Conservation (phyloP, 176 grass and related monocot genomes). For the Aegilops speltoides region DNA sequence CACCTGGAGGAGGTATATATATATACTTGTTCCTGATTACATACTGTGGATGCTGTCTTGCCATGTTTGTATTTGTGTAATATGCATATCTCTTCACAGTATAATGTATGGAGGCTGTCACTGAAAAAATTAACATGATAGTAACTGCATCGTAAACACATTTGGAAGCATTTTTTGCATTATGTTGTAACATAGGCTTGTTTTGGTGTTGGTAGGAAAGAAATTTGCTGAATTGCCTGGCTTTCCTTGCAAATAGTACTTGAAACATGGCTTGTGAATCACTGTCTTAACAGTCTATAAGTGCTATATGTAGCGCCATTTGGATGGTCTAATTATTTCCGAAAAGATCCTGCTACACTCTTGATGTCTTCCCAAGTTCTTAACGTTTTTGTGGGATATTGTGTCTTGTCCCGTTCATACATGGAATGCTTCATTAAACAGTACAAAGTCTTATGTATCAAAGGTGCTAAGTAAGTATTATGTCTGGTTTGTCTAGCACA, state of each 20-base stretch:
- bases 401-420: background rate
- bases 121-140: background rate
- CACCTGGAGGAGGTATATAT: conserved; percentile 65
- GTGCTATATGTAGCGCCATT: background rate
- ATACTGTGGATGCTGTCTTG: background rate
- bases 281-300: background rate
- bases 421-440: conserved; percentile 8
- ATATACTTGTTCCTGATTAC: conserved; percentile 28
- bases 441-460: background rate
- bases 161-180: background rate
- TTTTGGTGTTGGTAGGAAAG: background rate
- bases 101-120: background rate
- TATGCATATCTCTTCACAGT: conserved; percentile 2
- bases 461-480: background rate
- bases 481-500: background rate
- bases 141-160: background rate
- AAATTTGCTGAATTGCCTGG: background rate
- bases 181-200: background rate
- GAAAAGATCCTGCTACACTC: too few species aligned
- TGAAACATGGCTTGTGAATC: background rate
- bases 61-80: background rate
- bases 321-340: background rate
- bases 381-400: background rate
- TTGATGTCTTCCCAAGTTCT: background rate
- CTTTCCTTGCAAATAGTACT: background rate